Base-by-base conservation (phyloP, 306 rosid species). In the Prosopis cineraria region DNA sequence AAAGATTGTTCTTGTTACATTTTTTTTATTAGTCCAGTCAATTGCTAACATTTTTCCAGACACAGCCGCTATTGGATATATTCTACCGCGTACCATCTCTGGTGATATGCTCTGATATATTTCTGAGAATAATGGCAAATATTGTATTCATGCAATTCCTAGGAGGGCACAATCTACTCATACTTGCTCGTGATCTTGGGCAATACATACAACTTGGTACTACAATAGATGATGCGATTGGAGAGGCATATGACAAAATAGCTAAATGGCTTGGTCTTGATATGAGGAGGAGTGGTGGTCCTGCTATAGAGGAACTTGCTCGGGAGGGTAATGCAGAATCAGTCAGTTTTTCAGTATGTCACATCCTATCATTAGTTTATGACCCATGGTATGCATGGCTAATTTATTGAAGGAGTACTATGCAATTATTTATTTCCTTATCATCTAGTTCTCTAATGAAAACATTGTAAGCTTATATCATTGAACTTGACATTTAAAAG, bases 241-340 rank as follows among this genome's bases (percentile, higher is more conserved):
- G 98, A 17, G 98, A 94, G 89, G 98, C 98, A 33, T 94, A 92
- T 79, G 97, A 92, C 90, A 94, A 94, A 86, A 88, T 89, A 53
- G 98, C 98, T 66, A 94, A 92, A 80, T 94, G 98, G 98, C 97
- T 94, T 27, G 97, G 97, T 68, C 98, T 94, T 87, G 98, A 94
- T 83, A 13, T 94, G 86, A 88, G 98, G 83, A 90, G 90, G 84
- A 94, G 98, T 84, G 98, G 98, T 41, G 98, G 98, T 50, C 98
- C 97, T 70, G 98, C 98, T 71, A 75, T 94, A 74, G 98, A 94
- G 85, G 88, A 87, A 87, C 98, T 94, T 84, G 98, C 98, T 36
- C 74, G 44, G 81, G 96, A 90, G 86, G 98, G 98, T 64, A 85
- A 89, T 77, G 88, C 93, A 66, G 22, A 88, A 75, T 87, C 98